These are phyloP conservation scores for Anacardium occidentale DNA, from an alignment of 345 rosid genomes.

Conservation along the genomic window DNA sequence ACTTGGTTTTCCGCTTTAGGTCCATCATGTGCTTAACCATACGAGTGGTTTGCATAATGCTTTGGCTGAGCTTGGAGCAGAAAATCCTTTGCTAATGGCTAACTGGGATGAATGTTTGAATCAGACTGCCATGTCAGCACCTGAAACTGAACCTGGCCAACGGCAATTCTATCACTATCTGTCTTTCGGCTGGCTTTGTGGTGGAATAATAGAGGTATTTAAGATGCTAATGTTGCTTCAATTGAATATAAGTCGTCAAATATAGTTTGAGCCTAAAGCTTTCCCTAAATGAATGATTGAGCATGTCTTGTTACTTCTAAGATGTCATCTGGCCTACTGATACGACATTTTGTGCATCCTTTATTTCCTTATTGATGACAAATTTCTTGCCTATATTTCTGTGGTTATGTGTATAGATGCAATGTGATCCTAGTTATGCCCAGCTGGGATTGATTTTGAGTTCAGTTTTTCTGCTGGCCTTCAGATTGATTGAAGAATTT, in stretches of 20 bases:
- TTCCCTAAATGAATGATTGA: not conserved
- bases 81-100: constrained; percentile 57
- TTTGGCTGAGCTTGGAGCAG: constrained; percentile 44
- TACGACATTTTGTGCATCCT: not conserved
- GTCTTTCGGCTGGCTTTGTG: constrained; percentile 94
- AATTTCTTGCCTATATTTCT: not conserved
- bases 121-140: constrained; percentile 59
- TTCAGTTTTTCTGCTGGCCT: not conserved
- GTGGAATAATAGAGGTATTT: constrained; percentile 90
- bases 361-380: not conserved
- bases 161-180: constrained; percentile 79
- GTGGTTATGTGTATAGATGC: not conserved
- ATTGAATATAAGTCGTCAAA: constrained; percentile 7
- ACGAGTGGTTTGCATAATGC: constrained; percentile 94
- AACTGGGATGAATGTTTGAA: constrained; percentile 90
- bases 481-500: not conserved
- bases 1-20: constrained; percentile 43
- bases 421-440: not conserved
- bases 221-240: not conserved
- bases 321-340: not conserved
- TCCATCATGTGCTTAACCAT: constrained; percentile 94
- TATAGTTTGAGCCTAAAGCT: not conserved
- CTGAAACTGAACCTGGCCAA: constrained; percentile 82
- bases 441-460: not conserved
- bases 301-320: not conserved